phyloP scores from a whole-genome alignment of 2,329 filamentous ascomycete species.

The Pestalotiopsis sp. region DNA sequence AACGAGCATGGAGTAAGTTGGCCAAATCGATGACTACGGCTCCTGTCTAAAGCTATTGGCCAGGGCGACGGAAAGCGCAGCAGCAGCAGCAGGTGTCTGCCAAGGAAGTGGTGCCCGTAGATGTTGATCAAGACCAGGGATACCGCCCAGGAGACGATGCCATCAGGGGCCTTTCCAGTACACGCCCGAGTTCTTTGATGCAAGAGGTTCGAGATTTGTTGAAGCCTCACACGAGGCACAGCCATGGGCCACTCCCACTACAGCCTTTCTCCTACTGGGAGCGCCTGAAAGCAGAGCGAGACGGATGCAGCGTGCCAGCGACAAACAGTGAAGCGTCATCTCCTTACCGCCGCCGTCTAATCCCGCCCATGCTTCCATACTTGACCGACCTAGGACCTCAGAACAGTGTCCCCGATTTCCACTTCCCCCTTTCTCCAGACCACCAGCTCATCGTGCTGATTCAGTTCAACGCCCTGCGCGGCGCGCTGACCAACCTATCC shows the following conservation, averaged over 20 bases:
- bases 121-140: neutral
- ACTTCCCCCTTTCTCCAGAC: slow-evolving; percentile 26
- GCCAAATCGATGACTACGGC: too few relatives aligned
- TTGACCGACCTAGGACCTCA: neutral
- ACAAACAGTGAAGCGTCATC: neutral
- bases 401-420: neutral
- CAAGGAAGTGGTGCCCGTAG: too few relatives aligned
- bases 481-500: slow-evolving; percentile 25
- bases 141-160: neutral
- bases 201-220: neutral
- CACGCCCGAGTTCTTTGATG: neutral
- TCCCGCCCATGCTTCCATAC: slow-evolving; percentile 8
- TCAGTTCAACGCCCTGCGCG: slow-evolving; percentile 27
- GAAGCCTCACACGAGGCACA: neutral
- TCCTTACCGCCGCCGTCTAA: neutral
- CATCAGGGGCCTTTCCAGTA: neutral
- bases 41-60: too few relatives aligned
- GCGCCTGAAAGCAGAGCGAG: slow-evolving; percentile 14
- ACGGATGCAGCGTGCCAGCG: neutral
- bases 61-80: neutral
- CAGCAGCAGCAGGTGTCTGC: neutral
- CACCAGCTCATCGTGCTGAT: slow-evolving; percentile 26
- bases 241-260: neutral
- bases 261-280: slow-evolving; percentile 26
- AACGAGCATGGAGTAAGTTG: slow-evolving; percentile 33